Conservation (phyloP, 1,284 basidiomycete genomes). For the Rhodotorula mucilaginosa region DNA sequence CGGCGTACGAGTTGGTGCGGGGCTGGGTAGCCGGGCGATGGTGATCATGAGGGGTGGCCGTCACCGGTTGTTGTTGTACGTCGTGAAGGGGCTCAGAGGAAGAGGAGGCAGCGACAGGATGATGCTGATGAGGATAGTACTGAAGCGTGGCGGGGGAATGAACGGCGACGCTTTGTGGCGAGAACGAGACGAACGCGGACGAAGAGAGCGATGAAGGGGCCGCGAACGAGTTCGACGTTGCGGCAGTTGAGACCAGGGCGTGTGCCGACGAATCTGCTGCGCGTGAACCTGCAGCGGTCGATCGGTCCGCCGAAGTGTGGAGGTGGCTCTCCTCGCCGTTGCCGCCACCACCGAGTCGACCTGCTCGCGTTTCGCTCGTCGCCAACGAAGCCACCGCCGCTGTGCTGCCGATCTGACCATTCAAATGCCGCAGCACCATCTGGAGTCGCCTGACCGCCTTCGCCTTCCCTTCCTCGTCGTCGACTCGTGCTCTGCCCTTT, state of each 20-base stretch:
- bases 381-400: not conserved
- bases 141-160: too few relatives aligned
- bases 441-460: conserved; percentile 29
- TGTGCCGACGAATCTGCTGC: not conserved
- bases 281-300: not conserved
- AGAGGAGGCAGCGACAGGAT: not conserved
- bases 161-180: not conserved
- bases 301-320: not conserved
- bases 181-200: conserved; percentile 10
- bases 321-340: too few relatives aligned
- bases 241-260: too few relatives aligned
- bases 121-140: not conserved
- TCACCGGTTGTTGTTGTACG: too few relatives aligned
- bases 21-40: too few relatives aligned
- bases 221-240: not conserved
- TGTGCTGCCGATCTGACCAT: not conserved
- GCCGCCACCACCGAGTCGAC: not conserved
- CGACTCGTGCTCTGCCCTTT: not conserved
- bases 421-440: conserved; percentile 35
- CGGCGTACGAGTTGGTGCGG: not conserved
- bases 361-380: too few relatives aligned
- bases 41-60: too few relatives aligned
- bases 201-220: conserved; percentile 5
- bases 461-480: conserved; percentile 14
- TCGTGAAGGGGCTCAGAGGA: too few relatives aligned